phyloP scores from a whole-genome alignment of 306 rosid species.

The Crotalaria pallida region DNA sequence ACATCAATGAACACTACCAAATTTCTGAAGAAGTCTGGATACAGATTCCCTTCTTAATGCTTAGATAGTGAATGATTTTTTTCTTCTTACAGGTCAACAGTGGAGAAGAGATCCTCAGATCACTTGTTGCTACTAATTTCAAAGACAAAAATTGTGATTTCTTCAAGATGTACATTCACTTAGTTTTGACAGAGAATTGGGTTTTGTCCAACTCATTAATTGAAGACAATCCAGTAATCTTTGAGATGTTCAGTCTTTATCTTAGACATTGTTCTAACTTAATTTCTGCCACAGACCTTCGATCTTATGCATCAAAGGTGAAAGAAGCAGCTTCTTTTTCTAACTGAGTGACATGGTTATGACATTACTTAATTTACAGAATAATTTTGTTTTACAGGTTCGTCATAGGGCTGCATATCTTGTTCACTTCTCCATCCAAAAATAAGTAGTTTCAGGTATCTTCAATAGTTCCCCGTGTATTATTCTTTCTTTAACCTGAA shows the following conservation, averaged over 20 bases:
- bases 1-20: neutral
- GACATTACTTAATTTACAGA: neutral
- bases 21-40: slow-evolving; percentile 1
- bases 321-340: slow-evolving; percentile 15
- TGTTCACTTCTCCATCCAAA: slow-evolving; percentile 50
- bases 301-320: slow-evolving; percentile 82
- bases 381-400: slow-evolving; percentile 47
- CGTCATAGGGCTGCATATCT: slow-evolving; percentile 80
- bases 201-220: slow-evolving; percentile 37
- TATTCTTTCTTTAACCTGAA: neutral
- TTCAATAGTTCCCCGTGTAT: neutral
- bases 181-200: slow-evolving; percentile 82
- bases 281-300: slow-evolving; percentile 70
- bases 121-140: slow-evolving; percentile 47
- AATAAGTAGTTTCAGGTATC: slow-evolving; percentile 28
- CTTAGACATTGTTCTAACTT: slow-evolving; percentile 65
- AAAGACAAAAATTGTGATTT: slow-evolving; percentile 68
- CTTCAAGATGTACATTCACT: slow-evolving; percentile 65
- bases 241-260: slow-evolving; percentile 59
- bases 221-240: slow-evolving; percentile 38
- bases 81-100: slow-evolving; percentile 48
- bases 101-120: slow-evolving; percentile 54
- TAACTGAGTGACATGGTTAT: neutral
- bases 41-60: neutral
- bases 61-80: neutral